A percentile compares a stretch with the other conserved stretches of the same genome.
Evolutionary conservation across 2,329 filamentous ascomycete species (phyloP).

Genomic region (Fusarium proliferatum): DNA sequence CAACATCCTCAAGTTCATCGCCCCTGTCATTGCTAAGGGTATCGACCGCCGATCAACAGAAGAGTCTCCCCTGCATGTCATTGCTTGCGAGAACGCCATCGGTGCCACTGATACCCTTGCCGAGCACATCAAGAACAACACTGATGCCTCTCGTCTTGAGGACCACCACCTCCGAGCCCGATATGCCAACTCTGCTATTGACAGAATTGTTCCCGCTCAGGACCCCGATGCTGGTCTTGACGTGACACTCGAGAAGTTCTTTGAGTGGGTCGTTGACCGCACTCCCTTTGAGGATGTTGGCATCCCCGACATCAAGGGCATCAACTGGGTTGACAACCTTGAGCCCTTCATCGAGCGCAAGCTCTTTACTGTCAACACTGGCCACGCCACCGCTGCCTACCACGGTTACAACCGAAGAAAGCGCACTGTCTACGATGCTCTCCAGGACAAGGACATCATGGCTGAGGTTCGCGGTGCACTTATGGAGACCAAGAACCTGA

Average conservation of each 20-base stretch:
- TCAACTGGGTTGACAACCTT: conserved; percentile 93
- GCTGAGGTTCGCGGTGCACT: conserved; percentile 82
- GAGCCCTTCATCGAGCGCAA: conserved; percentile 98
- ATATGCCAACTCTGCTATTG: conserved; percentile 98
- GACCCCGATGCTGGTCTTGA: conserved; percentile 82
- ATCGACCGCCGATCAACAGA: conserved; percentile 79
- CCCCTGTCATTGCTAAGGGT: conserved; percentile 93
- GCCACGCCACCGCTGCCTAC: conserved; percentile 95
- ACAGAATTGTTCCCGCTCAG: conserved; percentile 96
- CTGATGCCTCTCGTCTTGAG: conserved; percentile 72
- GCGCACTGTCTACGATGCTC: conserved; percentile 88
- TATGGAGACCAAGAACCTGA: conserved; percentile 85
- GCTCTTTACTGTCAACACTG: conserved; percentile 99
- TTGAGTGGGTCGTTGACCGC: conserved; percentile 96
- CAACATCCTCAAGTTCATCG: conserved; percentile 96
- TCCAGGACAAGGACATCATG: conserved; percentile 83
- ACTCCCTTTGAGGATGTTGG: conserved; percentile 79
- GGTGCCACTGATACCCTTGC: conserved; percentile 91
- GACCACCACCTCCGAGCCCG: conserved; percentile 79
- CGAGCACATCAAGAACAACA: conserved; percentile 83
- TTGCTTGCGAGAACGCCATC: conserved; percentile 98
- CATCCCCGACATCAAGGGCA: conserved; percentile 80
- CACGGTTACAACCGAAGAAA: conserved; percentile 90
- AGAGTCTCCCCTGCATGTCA: conserved; percentile 81
- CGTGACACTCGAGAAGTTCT: conserved; percentile 98